Evolutionary conservation across 2,329 filamentous ascomycete species (phyloP), one percentile per base, ranked within the genome.

Genomic region (Fusarium caatingaense): DNA sequence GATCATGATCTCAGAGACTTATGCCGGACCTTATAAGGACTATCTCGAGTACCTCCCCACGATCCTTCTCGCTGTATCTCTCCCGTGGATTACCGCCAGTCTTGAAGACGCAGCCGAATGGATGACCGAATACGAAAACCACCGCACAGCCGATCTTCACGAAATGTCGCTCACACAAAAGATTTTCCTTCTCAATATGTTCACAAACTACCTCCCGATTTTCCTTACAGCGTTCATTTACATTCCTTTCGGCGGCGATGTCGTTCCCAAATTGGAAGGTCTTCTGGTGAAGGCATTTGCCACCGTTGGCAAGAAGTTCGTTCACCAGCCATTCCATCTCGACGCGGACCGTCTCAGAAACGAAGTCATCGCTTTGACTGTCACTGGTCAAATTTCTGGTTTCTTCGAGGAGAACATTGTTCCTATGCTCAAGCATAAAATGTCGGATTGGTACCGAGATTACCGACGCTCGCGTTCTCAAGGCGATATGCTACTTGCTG

Each of bases 211-310:
- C 76, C 84, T 93, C 2, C 91, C 91, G 1, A 91, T 93, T 47
- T 86, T 93, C 66, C 82, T 94, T 9, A 94, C 91, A 0, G 92
- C 92, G 0, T 94, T 94, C 73, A 86, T 94, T 54, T 94, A 94
- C 75, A 89, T 94, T 3, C 92, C 92, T 0, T 92, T 93, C 67
- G 91, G 91, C 28, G 85, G 85, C 46, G 78, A 87, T 20, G 86
- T 93, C 3, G 87, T 93, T 0, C 91, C 92, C 0, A 87, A 89
- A 72, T 83, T 93, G 1, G 88, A 92, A 68, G 72, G 88, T 23
- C 85, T 91, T 67, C 83, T 86, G 5, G 77, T 87, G 20, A 84
- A 83, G 3, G 84, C 90, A 3, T 68, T 78, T 0, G 76, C 76
- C 1, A 62, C 68, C 5, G 82, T 85, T 25, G 88, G 76, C 5